Base-by-base conservation (phyloP, 768 basidiomycete genomes). In the Tulasnella sp. region DNA sequence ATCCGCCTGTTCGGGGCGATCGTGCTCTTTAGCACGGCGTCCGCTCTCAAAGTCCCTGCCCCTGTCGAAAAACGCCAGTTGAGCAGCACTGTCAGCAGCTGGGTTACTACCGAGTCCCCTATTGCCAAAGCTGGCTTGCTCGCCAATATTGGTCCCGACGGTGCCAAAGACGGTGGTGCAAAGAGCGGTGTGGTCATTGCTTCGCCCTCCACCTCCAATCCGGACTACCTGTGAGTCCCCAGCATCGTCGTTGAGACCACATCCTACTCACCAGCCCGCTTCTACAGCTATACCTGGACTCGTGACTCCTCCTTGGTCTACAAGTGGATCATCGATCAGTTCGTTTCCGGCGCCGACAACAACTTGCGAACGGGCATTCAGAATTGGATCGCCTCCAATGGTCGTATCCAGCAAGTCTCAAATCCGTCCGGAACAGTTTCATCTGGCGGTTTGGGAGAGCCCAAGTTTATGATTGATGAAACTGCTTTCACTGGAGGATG, bases 381-480 rank as follows among this genome's bases (percentile, higher is more conserved):
- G 81, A 82, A 88, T 48, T 94, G 89, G 82, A 85, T 93, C 71
- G 81, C 85, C 19, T 88, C 92, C 6, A 88, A 94, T 84, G 84
- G 86, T 7, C 83, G 83, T 72, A 84, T 94, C 36, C 94, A 95
- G 83, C 89, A 92, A 81, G 86, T 92, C 38, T 82, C 88, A 24
- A 95, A 93, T 83, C 93, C 92, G 0, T 91, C 90, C 81, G 94
- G 94, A 0, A 87, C 88, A 2, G 85, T 92, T 44, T 85, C 85
- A 58, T 90, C 90, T 0, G 92, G 92, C 14, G 92, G 93, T n/a
- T 88, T 95, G 31, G 94, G 90, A n/a, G 93, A 94, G 84, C 92
- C 94, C 8, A 94, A 94, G 85, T 94, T 93, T 84, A 86, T 91
- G 36, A 48, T 92, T 80, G 86, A 93, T 84, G 87, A 89, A 71